Evolutionary conservation across 257 asterid genomes (phyloP).

Genomic region (Jacaranda mimosifolia): DNA sequence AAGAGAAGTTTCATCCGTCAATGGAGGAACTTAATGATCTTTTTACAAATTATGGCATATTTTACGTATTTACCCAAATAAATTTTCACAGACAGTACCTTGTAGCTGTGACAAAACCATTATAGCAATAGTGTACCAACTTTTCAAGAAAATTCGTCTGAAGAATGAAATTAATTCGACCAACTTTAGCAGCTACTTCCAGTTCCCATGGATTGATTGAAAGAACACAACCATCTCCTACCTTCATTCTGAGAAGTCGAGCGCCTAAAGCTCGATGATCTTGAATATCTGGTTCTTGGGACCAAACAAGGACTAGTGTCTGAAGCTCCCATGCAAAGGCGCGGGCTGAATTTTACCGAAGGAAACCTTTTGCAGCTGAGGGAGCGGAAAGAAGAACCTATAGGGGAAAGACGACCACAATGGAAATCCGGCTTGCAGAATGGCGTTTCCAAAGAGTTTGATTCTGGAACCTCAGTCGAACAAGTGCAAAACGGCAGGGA

Average conservation of each 20-base stretch:
- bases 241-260: constrained; percentile 62
- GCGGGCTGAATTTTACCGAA: constrained; percentile 52
- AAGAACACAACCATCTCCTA: constrained; percentile 77
- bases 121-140: no score
- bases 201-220: constrained; percentile 60
- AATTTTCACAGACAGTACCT: constrained; percentile 9
- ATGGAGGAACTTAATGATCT: neutral
- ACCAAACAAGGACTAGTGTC: constrained; percentile 66
- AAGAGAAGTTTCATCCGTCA: neutral
- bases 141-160: no score
- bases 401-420: constrained; percentile 55
- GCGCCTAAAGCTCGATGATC: constrained; percentile 58
- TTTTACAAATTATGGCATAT: constrained; percentile 27
- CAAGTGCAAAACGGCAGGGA: constrained; percentile 76
- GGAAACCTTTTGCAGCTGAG: constrained; percentile 72
- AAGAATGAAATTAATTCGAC: constrained; percentile 12
- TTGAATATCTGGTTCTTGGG: constrained; percentile 54
- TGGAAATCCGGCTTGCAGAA: constrained; percentile 65
- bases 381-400: constrained; percentile 67
- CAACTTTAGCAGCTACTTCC: constrained; percentile 57
- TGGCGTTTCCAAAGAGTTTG: constrained; percentile 59
- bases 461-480: constrained; percentile 55
- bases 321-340: constrained; percentile 72
- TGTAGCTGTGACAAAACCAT: constrained; percentile 6
- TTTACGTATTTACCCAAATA: constrained; percentile 24